These are phyloP conservation scores for Aspergillus brasiliensis DNA, from an alignment of 2,329 filamentous ascomycete genomes.

Conservation along the genomic window DNA sequence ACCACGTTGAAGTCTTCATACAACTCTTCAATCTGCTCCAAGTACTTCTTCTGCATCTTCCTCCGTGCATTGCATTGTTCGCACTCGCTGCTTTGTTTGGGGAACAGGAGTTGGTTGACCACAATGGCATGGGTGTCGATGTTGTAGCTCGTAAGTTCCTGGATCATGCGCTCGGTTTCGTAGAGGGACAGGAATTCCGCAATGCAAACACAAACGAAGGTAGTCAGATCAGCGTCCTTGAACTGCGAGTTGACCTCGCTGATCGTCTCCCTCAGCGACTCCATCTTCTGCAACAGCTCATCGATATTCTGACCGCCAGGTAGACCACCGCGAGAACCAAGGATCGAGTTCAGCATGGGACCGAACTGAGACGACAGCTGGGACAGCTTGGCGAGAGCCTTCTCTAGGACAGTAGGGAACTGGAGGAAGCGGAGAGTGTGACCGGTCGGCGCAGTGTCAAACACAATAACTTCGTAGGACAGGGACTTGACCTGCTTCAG, in stretches of 20 bases:
- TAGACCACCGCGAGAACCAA: conserved; percentile 74
- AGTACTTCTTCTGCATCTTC: conserved; percentile 99
- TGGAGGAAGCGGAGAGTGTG: conserved; percentile 98
- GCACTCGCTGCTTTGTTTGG: conserved; percentile 78
- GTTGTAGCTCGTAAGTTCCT: conserved; percentile 87
- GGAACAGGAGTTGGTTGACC: conserved; percentile 96
- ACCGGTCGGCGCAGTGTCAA: conserved; percentile 96
- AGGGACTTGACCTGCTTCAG: conserved; percentile 99
- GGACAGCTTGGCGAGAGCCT: conserved; percentile 94
- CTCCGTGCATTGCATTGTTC: conserved; percentile 92
- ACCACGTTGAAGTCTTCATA: conserved; percentile 99
- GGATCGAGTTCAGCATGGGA: conserved; percentile 89
- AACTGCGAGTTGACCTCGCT: conserved; percentile 96
- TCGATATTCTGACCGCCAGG: conserved; percentile 91
- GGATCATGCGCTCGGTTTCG: conserved; percentile 99
- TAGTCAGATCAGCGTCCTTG: conserved; percentile 93
- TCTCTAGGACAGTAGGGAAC: conserved; percentile 96
- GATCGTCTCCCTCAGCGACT: conserved; percentile 89
- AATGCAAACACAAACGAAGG: conserved; percentile 98
- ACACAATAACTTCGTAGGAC: conserved; percentile 98
- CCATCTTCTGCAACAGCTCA: conserved; percentile 93
- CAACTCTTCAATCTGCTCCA: conserved; percentile 96
- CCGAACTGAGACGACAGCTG: conserved; percentile 94
- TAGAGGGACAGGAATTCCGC: conserved; percentile 95
- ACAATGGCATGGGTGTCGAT: conserved; percentile 98